Conservation (phyloP, 2,329 filamentous ascomycete genomes). For the Pseudophaeomoniella oleicola region DNA sequence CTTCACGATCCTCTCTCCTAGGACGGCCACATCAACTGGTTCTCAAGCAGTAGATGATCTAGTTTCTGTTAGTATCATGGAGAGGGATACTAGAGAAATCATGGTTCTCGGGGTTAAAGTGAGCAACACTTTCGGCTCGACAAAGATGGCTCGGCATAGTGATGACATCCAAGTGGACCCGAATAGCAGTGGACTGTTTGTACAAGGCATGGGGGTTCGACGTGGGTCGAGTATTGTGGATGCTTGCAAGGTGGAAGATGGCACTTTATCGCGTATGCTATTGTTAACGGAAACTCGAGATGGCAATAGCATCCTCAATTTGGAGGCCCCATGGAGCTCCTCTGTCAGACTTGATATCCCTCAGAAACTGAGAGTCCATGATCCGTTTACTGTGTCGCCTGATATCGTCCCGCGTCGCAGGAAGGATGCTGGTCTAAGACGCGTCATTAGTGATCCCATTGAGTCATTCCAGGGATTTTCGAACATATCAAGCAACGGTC, state of each 20-base stretch:
- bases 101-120: constrained; percentile 51
- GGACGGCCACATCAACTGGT: constrained; percentile 13
- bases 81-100: constrained; percentile 51
- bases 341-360: constrained; percentile 54
- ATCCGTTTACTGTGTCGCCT: constrained; percentile 45
- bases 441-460: constrained; percentile 14
- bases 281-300: constrained; percentile 52
- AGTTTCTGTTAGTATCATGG: constrained; percentile 49
- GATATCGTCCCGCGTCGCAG: constrained; percentile 34
- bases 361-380: constrained; percentile 39
- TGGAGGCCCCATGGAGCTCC: constrained; percentile 63
- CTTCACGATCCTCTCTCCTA: constrained; percentile 45
- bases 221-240: constrained; percentile 56
- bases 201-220: constrained; percentile 31
- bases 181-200: constrained; percentile 13
- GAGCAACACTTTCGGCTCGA: constrained; percentile 19
- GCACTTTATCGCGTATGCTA: constrained; percentile 51
- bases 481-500: constrained; percentile 36
- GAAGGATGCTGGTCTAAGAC: constrained; percentile 35
- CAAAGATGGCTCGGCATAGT: constrained; percentile 8
- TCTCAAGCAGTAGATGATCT: constrained; percentile 17
- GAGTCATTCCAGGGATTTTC: constrained; percentile 1
- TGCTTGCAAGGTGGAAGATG: constrained; percentile 57
- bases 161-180: constrained; percentile 5
- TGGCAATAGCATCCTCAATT: constrained; percentile 51